A percentile compares a stretch with the other conserved stretches of the same genome.
Conservation (phyloP, 2,329 filamentous ascomycete genomes). For the Macrophomina pseudophaseolina region DNA sequence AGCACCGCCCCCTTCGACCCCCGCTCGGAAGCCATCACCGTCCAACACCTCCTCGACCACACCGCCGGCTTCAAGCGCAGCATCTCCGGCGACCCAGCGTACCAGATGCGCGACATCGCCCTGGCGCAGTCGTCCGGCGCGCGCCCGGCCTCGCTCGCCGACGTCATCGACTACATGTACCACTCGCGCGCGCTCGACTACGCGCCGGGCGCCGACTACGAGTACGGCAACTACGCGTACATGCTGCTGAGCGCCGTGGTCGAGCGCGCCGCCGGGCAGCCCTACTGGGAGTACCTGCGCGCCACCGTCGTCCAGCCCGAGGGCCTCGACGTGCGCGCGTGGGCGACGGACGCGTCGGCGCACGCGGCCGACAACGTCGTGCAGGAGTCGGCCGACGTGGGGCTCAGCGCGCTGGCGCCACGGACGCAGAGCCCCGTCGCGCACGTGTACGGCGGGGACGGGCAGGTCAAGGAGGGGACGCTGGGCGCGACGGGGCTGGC, state of each 20-base stretch:
- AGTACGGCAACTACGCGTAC: slow-evolving; percentile 33
- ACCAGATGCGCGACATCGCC: slow-evolving; percentile 31
- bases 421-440: slow-evolving; percentile 20
- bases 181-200: slow-evolving; percentile 32
- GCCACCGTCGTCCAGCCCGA: slow-evolving; percentile 29
- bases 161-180: slow-evolving; percentile 33
- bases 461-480: slow-evolving; percentile 31
- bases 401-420: slow-evolving; percentile 23
- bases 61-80: slow-evolving; percentile 33
- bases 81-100: slow-evolving; percentile 31
- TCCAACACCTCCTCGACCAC: slow-evolving; percentile 34
- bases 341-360: slow-evolving; percentile 20
- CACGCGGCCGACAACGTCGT: slow-evolving; percentile 29
- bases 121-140: slow-evolving; percentile 30
- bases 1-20: slow-evolving; percentile 30
- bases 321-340: slow-evolving; percentile 30
- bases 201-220: slow-evolving; percentile 28
- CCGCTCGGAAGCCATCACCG: slow-evolving; percentile 32
- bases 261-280: slow-evolving; percentile 29
- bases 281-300: slow-evolving; percentile 31
- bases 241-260: slow-evolving; percentile 33
- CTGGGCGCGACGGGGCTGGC: slow-evolving; percentile 31
- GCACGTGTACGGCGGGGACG: slow-evolving; percentile 30
- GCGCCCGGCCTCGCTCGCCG: slow-evolving; percentile 30
- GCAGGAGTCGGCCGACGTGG: slow-evolving; percentile 29